These are phyloP conservation scores for Suhomyces maxii DNA, from an alignment of 1,139 yeast genomes.

Conservation along the genomic window DNA sequence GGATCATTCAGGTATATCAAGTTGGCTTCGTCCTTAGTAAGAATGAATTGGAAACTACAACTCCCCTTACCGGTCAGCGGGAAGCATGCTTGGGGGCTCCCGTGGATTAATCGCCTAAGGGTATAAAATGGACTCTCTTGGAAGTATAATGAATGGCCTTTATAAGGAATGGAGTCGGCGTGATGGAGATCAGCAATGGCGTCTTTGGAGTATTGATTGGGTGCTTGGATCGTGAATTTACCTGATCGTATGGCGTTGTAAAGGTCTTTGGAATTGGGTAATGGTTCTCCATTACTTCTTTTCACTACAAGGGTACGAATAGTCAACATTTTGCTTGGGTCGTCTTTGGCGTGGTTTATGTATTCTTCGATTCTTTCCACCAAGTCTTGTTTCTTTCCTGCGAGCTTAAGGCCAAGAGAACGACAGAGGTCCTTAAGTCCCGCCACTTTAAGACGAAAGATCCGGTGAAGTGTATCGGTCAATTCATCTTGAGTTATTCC, in stretches of 20 bases:
- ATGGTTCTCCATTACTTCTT: constrained; percentile 29
- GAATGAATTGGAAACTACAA: constrained; percentile 36
- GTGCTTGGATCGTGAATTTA: constrained; percentile 9
- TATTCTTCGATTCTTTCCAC: constrained; percentile 45
- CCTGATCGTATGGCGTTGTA: constrained; percentile 23
- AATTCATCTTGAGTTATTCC: constrained; percentile 13
- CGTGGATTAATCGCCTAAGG: constrained; percentile 44
- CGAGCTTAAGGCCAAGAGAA: constrained; percentile 41
- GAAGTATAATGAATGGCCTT: constrained; percentile 45
- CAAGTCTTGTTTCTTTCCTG: constrained; percentile 55
- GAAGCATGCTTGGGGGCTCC: constrained; percentile 44
- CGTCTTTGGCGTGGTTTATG: constrained; percentile 36
- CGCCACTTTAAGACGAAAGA: constrained; percentile 17
- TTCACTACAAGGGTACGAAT: constrained; percentile 43
- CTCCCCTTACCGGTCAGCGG: constrained; percentile 40
- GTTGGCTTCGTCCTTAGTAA: constrained; percentile 39
- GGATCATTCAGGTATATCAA: constrained; percentile 25
- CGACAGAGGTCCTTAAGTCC: constrained; percentile 25
- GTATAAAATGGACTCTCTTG: constrained; percentile 53
- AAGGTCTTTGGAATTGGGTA: constrained; percentile 40
- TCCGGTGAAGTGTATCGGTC: constrained; percentile 14
- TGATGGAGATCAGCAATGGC: constrained; percentile 9
- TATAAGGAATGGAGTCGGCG: constrained; percentile 21
- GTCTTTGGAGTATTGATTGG: constrained; percentile 6
- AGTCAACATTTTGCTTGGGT: constrained; percentile 43